Base-by-base conservation (phyloP, 1,284 basidiomycete genomes). In the Rhizoctonia solani region DNA sequence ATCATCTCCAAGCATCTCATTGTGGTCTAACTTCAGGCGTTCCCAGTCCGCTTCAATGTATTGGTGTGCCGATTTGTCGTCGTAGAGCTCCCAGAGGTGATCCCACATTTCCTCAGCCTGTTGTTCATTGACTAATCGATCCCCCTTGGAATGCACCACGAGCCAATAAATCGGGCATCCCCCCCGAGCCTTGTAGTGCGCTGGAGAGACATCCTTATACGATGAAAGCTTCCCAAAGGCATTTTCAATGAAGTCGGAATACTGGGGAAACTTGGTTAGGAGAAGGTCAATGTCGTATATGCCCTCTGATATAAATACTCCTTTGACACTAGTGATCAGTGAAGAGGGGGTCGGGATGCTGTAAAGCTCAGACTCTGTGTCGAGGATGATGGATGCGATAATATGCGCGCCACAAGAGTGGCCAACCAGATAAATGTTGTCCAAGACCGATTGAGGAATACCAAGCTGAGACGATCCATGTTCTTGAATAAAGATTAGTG, bases 321-420 rank as follows among this genome's bases (percentile, higher is more conserved):
- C 87, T 55, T 79, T 79, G 13, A 85, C 81, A 4, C 83, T 78
- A 42, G 72, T 70, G 41, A 86, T 74, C 9, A 92, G 76, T 2
- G 72, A 65, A 3, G 76, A 70, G 5, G 83, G 76, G 0, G 88
- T 87, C 9, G 75, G 74, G 29, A 87, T 78, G 13, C 25, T 54
- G 78, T 78, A 27, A 73, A 69, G 52, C 14, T 44, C 52, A 32
- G 54, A 58, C n/a, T 46, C 41, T 27, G 44, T 1, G 73, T 67
- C 5, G 68, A 92, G 79, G 74, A 90, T 81, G 34, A 92, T 83
- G 58, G 85, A 84, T 37, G 83, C 75, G n/a, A 92, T 77, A 80
- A 92, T 92, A 75, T 92, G 90, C 2, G 90, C 88, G 69, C 85
- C 81, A 76, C 89, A 91, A 76, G 88, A 90, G 76, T 92, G 90